Evolutionary conservation across 345 rosid genomes (phyloP), one percentile per base, ranked within the genome.

Genomic region (Salix suchowensis): DNA sequence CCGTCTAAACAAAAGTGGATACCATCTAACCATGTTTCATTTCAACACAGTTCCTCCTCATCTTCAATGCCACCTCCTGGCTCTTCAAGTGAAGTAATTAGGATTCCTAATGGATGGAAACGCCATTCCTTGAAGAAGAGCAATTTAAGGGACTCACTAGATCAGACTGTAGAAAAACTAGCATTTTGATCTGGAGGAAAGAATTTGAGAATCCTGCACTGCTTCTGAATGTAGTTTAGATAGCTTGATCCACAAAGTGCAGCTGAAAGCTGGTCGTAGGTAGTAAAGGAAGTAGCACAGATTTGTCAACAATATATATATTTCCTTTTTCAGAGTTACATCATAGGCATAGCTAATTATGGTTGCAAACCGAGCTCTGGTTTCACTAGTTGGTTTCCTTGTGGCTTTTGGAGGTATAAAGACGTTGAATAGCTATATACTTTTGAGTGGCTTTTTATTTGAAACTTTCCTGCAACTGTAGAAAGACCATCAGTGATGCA

Each of bases 141-240:
- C 65, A 72, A 64, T 30, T 64, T 65, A 32, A 74, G 75, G 54
- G 71, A 76, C 69, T 15, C 77, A 3, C 36, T 62, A 8, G 68
- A 71, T 52, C 68, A 65, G 11, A 64, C 78, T 16, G 42, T 81
- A 14, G 81, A 68, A 64, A 85, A 81, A 71, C 72, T 85, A 74
- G 77, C 80, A 54, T 79, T 79, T 60, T 81, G 67, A 73, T 21
- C 24, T 55, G 24, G 37, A n/a, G 39, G 48, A 46, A 74, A 52
- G 37, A 72, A 68, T 32, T 9, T 58, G 28, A 19, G 26, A 61
- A 19, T 50, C 55, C 1, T 19, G 39, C 28, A 54, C 6, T 46
- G 24, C 74, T 65, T 73, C 7, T 69, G 54, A 72, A 71, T 23
- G 44, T 34, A 14, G 54, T 50, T 68, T 65, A 71, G 40, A 67